phyloP scores from a whole-genome alignment of 768 basidiomycete genomes.

The Krasilnikovozyma curviuscula region DNA sequence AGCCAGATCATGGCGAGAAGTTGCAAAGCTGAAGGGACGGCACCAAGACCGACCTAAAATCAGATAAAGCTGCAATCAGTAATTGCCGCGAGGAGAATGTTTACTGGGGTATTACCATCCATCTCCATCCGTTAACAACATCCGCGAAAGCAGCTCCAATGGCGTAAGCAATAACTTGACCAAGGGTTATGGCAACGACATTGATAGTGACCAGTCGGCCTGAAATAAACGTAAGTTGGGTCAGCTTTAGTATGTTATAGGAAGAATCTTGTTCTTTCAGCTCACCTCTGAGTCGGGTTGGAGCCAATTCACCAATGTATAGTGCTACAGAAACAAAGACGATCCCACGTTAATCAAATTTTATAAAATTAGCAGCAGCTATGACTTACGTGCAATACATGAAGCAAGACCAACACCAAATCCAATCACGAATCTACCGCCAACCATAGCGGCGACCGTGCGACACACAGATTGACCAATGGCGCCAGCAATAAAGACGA shows the following conservation, averaged over 20 bases:
- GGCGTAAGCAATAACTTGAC: slow-evolving; percentile 21
- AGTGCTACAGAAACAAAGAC: slow-evolving; percentile 37
- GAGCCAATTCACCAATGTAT: slow-evolving; percentile 67
- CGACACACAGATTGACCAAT: slow-evolving; percentile 42
- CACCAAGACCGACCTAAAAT: slow-evolving; percentile 42
- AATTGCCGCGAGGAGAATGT: background rate
- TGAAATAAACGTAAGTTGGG: slow-evolving; percentile 27
- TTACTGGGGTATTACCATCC: slow-evolving; percentile 35
- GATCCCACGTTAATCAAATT: background rate
- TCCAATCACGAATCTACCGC: slow-evolving; percentile 55
- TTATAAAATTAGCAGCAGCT: background rate
- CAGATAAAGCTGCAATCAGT: background rate
- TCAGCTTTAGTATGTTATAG: background rate
- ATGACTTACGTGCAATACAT: slow-evolving; percentile 31
- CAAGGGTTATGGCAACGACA: slow-evolving; percentile 61
- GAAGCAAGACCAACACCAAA: slow-evolving; percentile 52
- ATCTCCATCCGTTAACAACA: slow-evolving; percentile 50
- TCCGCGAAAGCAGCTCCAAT: slow-evolving; percentile 28
- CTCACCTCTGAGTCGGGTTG: slow-evolving; percentile 33
- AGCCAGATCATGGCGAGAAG: slow-evolving; percentile 42
- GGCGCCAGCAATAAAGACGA: slow-evolving; percentile 60
- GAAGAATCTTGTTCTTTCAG: too few relatives aligned
- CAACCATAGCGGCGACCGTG: slow-evolving; percentile 53
- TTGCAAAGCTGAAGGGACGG: slow-evolving; percentile 48
- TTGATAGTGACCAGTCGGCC: slow-evolving; percentile 66